Evolutionary conservation across 495 filamentous ascomycete genomes (phyloP), one percentile per base, ranked within the genome.

Genomic region (Aspergillus ostianus): DNA sequence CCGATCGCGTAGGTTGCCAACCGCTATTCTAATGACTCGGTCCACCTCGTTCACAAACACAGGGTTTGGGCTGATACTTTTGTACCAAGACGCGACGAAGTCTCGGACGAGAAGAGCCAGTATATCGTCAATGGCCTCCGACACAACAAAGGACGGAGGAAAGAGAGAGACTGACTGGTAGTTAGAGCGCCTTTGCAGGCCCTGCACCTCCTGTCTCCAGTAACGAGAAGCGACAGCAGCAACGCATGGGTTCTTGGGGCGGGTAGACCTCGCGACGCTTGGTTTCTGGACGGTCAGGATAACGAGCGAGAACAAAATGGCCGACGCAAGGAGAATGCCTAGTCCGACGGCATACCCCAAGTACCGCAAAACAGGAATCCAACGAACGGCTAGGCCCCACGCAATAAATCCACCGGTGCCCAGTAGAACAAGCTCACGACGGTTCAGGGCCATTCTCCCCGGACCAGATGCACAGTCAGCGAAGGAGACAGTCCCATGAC

Each of bases 71-170:
- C 89, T 96, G 70, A 99, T 97, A 63, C 85, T 84, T 10, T 80
- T 79, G 70, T 97, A 97, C 94, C 94, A 99, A 12, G 87, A 87
- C 36, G 81, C 83, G 44, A 99, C 83, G 69, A 96, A 97, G 69
- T 97, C 92, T 47, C 91, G 84, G 50, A 90, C 77, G 55, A 96
- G 82, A 41, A 90, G 78, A 23, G 87, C 83, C 36, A 99, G 80
- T 26, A 98, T 73, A 53, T 87, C 85, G 72, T 98, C 92, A 57
- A 97, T 75, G 23, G 85, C 86, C 64, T 86, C 86, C 6, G 92
- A 96, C 20, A 98, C 84, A 51, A 87, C 79, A 57, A 88, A 87
- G 2, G 90, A 95, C 53, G 88, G 81, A 56, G 89, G 85, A 65
- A 90, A 95, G 49, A 98, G 81, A 15, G 89, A 85, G 29, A 71